A percentile compares a stretch with the other conserved stretches of the same genome.
These are phyloP conservation scores for Chrysopogon serrulatus DNA, from an alignment of 176 grass and related monocot species.

Conservation along the genomic window DNA sequence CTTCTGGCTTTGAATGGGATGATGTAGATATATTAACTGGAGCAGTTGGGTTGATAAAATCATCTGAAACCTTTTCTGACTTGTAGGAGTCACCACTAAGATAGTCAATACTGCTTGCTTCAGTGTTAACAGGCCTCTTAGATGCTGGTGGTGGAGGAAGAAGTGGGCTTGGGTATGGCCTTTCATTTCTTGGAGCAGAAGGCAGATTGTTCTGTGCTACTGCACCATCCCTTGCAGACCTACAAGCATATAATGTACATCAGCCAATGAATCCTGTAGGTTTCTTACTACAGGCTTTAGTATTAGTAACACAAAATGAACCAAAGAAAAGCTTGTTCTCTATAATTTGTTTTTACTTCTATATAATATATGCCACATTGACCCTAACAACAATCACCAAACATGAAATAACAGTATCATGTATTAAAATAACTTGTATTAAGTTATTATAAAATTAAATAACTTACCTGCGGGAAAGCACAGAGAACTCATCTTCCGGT, in stretches of 20 bases:
- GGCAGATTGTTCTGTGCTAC: conserved; percentile 40
- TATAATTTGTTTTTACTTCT: not conserved
- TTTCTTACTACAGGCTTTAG: not conserved
- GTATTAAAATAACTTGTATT: not conserved
- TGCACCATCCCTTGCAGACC: conserved; percentile 66
- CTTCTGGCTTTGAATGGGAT: conserved; percentile 35
- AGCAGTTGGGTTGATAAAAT: conserved; percentile 46
- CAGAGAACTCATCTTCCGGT: conserved; percentile 67
- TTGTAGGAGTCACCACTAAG: conserved; percentile 67
- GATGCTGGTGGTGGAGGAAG: conserved; percentile 76
- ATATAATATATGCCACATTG: no score
- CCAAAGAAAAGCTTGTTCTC: not conserved
- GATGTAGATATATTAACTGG: conserved; percentile 27
- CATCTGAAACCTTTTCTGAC: conserved; percentile 47
- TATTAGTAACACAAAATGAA: not conserved
- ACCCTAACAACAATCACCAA: not conserved
- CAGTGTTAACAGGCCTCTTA: conserved; percentile 56
- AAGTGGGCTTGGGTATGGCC: conserved; percentile 45
- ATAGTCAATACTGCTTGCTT: conserved; percentile 45
- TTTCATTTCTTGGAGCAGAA: conserved; percentile 39
- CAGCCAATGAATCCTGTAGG: conserved; percentile 5
- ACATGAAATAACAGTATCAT: conserved; percentile 13
- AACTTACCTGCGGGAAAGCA: conserved; percentile 75
- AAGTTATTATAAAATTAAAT: not conserved
- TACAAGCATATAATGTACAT: conserved; percentile 33